Conservation (phyloP, 2,329 filamentous ascomycete species). For the Albifimbria verrucaria region DNA sequence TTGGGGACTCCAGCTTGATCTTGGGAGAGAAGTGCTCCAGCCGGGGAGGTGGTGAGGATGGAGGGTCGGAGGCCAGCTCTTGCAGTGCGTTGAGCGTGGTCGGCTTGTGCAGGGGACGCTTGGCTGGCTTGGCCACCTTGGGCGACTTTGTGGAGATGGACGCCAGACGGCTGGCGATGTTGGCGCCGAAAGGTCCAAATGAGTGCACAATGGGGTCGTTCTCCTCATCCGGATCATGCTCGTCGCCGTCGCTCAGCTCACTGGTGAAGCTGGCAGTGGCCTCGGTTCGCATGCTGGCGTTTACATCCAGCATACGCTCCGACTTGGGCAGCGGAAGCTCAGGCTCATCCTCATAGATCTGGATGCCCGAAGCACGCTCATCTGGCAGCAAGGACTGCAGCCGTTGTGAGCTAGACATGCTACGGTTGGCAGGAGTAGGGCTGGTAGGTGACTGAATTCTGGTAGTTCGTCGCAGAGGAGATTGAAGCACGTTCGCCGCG, state of each 20-base stretch:
- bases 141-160: slow-evolving; percentile 72
- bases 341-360: slow-evolving; percentile 71
- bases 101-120: slow-evolving; percentile 15
- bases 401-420: slow-evolving; percentile 37
- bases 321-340: slow-evolving; percentile 34
- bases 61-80: slow-evolving; percentile 16
- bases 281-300: slow-evolving; percentile 49
- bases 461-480: slow-evolving; percentile 53
- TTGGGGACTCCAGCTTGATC: slow-evolving; percentile 17
- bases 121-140: slow-evolving; percentile 30
- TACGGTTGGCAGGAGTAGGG: slow-evolving; percentile 43
- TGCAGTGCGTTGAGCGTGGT: slow-evolving; percentile 6
- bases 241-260: slow-evolving; percentile 58
- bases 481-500: slow-evolving; percentile 46
- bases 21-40: slow-evolving; percentile 15
- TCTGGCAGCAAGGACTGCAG: slow-evolving; percentile 43
- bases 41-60: slow-evolving; percentile 17
- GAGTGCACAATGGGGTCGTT: slow-evolving; percentile 92
- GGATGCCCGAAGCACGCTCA: slow-evolving; percentile 43
- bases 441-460: slow-evolving; percentile 75
- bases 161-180: slow-evolving; percentile 77
- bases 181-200: slow-evolving; percentile 85
- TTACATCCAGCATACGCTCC: slow-evolving; percentile 20
- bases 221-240: slow-evolving; percentile 83
- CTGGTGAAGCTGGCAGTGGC: slow-evolving; percentile 53